Conservation (phyloP, 148 eudicot species). For the Limonium bicolor region DNA sequence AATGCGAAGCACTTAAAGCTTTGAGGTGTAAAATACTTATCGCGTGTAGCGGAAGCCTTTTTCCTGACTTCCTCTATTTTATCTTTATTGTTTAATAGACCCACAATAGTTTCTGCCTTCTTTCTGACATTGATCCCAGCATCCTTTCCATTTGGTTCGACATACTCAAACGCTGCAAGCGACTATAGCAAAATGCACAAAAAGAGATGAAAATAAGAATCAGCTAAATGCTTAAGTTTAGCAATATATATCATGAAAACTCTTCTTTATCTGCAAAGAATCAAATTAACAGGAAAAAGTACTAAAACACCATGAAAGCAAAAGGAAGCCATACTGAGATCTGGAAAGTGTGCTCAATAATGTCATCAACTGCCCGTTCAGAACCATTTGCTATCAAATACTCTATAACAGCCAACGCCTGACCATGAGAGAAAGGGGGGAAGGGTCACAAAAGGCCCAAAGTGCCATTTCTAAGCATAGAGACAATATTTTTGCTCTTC, state of each 20-base stretch:
- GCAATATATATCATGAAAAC: too few relatives aligned
- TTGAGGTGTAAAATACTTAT: conserved; percentile 33
- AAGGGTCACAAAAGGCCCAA: too few relatives aligned
- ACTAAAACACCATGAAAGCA: neutral
- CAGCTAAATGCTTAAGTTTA: neutral
- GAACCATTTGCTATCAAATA: conserved; percentile 93
- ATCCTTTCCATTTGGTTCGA: conserved; percentile 90
- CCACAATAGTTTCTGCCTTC: conserved; percentile 79
- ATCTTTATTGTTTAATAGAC: conserved; percentile 76
- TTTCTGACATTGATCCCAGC: conserved; percentile 91
- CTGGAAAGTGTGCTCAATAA: conserved; percentile 87
- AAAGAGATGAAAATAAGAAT: conserved; percentile 1
- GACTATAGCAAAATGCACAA: conserved; percentile 32
- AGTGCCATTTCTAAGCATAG: too few relatives aligned
- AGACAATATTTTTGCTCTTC: too few relatives aligned
- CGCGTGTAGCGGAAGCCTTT: conserved; percentile 85
- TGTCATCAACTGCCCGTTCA: conserved; percentile 97
- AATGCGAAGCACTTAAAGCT: neutral
- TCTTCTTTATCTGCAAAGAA: too few relatives aligned
- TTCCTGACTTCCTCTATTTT: conserved; percentile 83
- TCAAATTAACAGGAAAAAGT: conserved; percentile 1
- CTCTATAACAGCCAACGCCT: conserved; percentile 57
- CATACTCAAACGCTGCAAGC: conserved; percentile 68
- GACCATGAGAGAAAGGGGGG: neutral
- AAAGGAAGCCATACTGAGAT: conserved; percentile 49